Base-by-base conservation (phyloP, 495 filamentous ascomycete genomes). In the Penicillium coprophilum region DNA sequence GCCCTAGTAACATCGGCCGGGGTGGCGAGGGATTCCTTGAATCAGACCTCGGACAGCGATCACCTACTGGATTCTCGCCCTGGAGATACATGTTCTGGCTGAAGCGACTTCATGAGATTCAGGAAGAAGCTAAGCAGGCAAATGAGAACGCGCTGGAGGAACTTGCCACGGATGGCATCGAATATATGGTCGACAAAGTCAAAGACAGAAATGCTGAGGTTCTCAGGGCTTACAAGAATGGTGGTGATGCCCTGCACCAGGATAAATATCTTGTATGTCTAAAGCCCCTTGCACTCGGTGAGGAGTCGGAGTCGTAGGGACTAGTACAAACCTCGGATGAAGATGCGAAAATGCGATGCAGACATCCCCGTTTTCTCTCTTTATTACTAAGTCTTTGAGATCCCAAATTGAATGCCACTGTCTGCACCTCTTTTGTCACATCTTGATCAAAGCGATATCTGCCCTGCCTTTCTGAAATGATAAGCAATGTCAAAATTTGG, bases 161-260 rank as follows among this genome's bases (percentile, higher is more conserved):
- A 32, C 21, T 28, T 40, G 46, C 49, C 15, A 32, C 27, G 12
- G 56, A 59, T 28, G 39, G 36, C 27, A 59, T 65, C 20, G 10
- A 46, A 10, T 27, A 10, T 15, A 62, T 65, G 63, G 20, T 62
- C 6, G 34, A 21, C 3, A n/a, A n/a, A n/a, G n/a, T n/a, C n/a
- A n/a, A n/a, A n/a, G n/a, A n/a, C n/a, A 31, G 50, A 21, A 60
- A 63, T 30, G 46, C 61, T 52, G 50, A 52, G 12, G 40, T 66
- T 13, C 27, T 59, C 3, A 54, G 57, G 36, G 59, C 50, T 24
- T 66, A 60, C 38, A 20, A 55, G 40, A 53, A 45, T 36, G 57
- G 54, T 30, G 58, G 60, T 0, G 56, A 60, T 60, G 50, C 24
- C 49, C 21, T 64, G 28, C 61, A 52, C 52, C 49, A 64, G 49